Evolutionary conservation across 1,284 basidiomycete species (phyloP).

Genomic region (Moesziomyces aphidis): DNA sequence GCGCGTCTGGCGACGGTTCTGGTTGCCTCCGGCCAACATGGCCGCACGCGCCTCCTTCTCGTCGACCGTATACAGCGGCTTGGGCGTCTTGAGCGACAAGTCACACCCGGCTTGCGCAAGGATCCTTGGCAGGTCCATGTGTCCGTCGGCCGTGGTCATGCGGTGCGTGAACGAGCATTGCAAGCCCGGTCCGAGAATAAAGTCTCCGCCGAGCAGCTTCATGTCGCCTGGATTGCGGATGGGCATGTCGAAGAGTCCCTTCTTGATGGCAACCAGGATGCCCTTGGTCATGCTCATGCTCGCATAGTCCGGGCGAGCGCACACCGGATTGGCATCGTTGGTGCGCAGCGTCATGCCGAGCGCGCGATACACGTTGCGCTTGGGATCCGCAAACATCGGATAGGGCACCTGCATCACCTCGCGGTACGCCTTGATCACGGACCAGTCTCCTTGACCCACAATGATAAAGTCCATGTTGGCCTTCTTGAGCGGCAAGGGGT

Average conservation of each 20-base stretch:
- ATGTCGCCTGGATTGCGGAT: constrained; percentile 82
- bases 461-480: constrained; percentile 76
- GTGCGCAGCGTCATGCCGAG: constrained; percentile 79
- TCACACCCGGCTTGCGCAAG: constrained; percentile 61
- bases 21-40: constrained; percentile 46
- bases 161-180: constrained; percentile 46
- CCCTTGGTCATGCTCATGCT: constrained; percentile 76
- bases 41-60: constrained; percentile 39
- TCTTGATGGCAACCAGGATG: constrained; percentile 76
- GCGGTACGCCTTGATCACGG: constrained; percentile 79
- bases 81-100: constrained; percentile 53
- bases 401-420: constrained; percentile 73
- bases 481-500: constrained; percentile 73
- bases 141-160: constrained; percentile 59
- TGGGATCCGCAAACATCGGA: constrained; percentile 81
- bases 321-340: constrained; percentile 71
- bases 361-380: constrained; percentile 76
- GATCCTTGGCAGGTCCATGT: constrained; percentile 59
- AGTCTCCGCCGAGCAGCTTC: constrained; percentile 86
- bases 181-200: constrained; percentile 80
- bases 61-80: constrained; percentile 22
- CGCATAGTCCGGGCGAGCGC: constrained; percentile 75
- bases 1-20: constrained; percentile 25
- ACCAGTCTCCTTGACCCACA: constrained; percentile 80
- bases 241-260: constrained; percentile 74